A percentile compares a stretch with the other conserved stretches of the same genome.
Conservation (phyloP, 306 rosid species). For the peach (Prunus persica) region DNA sequence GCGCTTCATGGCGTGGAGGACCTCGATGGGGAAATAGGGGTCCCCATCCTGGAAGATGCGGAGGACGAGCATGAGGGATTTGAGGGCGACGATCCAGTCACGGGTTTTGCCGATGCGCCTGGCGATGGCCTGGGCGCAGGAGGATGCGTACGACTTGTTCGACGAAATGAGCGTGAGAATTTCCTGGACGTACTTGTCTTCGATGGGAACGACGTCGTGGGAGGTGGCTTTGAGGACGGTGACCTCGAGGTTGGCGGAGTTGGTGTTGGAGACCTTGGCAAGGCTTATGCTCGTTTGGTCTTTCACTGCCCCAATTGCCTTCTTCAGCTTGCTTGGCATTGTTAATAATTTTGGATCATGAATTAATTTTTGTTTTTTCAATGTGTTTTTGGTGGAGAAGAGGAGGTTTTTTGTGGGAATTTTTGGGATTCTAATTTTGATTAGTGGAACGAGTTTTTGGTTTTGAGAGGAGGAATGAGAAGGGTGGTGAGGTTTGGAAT, state of each 20-base stretch:
- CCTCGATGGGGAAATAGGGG: constrained; percentile 69
- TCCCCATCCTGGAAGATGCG: constrained; percentile 83
- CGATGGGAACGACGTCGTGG: constrained; percentile 63
- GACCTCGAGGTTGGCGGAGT: constrained; percentile 63
- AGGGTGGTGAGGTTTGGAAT: not conserved
- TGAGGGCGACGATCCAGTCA: constrained; percentile 77
- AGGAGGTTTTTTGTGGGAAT: not conserved
- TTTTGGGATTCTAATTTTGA: not conserved
- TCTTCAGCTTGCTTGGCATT: constrained; percentile 87
- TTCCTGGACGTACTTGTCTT: constrained; percentile 58
- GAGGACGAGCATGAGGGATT: constrained; percentile 72
- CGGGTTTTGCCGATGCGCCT: constrained; percentile 58
- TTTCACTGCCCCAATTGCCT: constrained; percentile 86
- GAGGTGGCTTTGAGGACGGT: constrained; percentile 69
- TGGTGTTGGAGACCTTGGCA: constrained; percentile 57
- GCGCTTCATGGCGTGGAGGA: constrained; percentile 66
- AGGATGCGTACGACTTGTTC: constrained; percentile 49
- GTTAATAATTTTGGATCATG: not conserved
- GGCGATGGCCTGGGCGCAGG: constrained; percentile 63
- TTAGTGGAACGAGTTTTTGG: not conserved
- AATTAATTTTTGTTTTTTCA: not conserved
- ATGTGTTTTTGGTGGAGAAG: not conserved
- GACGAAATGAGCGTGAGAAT: constrained; percentile 54
- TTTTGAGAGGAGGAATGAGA: not conserved
- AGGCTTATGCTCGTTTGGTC: constrained; percentile 94